Base-by-base conservation (phyloP, 2,329 filamentous ascomycete genomes). In the Gyromitra esculenta region DNA sequence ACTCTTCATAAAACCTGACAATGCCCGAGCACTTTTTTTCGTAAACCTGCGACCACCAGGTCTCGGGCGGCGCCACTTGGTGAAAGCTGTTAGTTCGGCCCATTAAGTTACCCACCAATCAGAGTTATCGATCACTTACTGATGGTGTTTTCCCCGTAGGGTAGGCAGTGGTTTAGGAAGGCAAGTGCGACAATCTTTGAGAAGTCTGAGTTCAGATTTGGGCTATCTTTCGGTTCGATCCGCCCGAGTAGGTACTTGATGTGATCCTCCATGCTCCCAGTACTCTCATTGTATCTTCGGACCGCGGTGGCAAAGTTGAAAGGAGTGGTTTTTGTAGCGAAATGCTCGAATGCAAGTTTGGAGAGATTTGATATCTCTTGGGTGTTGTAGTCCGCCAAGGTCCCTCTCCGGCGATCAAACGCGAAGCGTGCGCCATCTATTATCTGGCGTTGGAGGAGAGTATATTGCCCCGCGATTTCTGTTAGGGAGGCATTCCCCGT, bases 41-140 rank as follows among this genome's bases (percentile, higher is more conserved):
- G 35, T 71, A 71, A 15, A 50, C 35, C 18, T 64, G n/a, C 1
- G 39, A n/a, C 68, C 68, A 71, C 13, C 54, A 18, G 6, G 50
- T 35, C 35, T 63, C 43, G 11, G 68, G 68, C 11, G n/a, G 8
- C 3, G 15, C 11, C 35, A 56, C 68, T 71, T 15, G 7, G 31
- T 37, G 11, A 35, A 41, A 39, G 6, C 62, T 21, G n/a, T 65
- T 6, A 52, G 31, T 7, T 6, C 11, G n/a, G 13, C 2, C 9
- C 50, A n/a, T 6, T 8, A 54, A 7, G 21, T 25, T 2, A 25
- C 50, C 21, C 8, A 25, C 5, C 9, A 13, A 45, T 9, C 18
- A 5, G 18, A 18, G n/a, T 2, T 41, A 62, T 21, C 4, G 41
- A 54, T 9, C 13, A 65, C 62, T 65, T 48, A 65, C 62, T 48